Evolutionary conservation across 2,329 filamentous ascomycete genomes (phyloP).

Genomic region (Exophiala lecanii-corni): DNA sequence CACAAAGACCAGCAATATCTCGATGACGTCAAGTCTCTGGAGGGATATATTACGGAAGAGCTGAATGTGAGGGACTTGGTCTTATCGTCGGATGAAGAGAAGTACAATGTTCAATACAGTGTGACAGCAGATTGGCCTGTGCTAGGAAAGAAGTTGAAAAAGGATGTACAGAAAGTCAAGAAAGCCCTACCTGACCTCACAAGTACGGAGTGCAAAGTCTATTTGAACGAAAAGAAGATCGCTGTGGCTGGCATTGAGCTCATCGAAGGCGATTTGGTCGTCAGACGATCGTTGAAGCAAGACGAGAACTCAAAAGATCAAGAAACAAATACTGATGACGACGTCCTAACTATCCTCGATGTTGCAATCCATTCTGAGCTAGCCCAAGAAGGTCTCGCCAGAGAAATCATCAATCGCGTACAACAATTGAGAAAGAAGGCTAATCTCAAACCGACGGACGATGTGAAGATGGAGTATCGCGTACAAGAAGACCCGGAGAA

Average conservation of each 20-base stretch:
- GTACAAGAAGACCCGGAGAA: conserved; percentile 74
- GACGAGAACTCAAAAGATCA: conserved; percentile 66
- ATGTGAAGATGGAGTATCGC: conserved; percentile 90
- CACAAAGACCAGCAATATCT: conserved; percentile 79
- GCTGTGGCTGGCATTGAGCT: conserved; percentile 81
- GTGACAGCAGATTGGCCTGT: conserved; percentile 89
- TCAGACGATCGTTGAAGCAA: conserved; percentile 73
- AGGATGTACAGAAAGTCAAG: conserved; percentile 86
- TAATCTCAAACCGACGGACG: conserved; percentile 82
- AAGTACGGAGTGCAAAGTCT: conserved; percentile 75
- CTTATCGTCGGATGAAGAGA: conserved; percentile 78
- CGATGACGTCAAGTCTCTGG: conserved; percentile 76
- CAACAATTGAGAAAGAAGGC: conserved; percentile 93
- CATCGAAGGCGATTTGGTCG: conserved; percentile 73
- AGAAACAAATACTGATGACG: conserved; percentile 82
- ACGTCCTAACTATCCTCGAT: conserved; percentile 89
- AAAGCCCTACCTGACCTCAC: conserved; percentile 77
- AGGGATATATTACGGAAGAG: conserved; percentile 87
- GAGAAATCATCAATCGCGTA: conserved; percentile 89
- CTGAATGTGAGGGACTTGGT: conserved; percentile 84
- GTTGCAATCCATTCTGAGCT: conserved; percentile 76
- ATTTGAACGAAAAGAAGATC: conserved; percentile 68
- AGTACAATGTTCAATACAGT: conserved; percentile 88
- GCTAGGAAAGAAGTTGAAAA: conserved; percentile 94
- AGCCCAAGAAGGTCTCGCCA: conserved; percentile 78